Evolutionary conservation across 2,329 filamentous ascomycete genomes (phyloP), one percentile per base, ranked within the genome.

Genomic region (Keithomyces neogunnii): DNA sequence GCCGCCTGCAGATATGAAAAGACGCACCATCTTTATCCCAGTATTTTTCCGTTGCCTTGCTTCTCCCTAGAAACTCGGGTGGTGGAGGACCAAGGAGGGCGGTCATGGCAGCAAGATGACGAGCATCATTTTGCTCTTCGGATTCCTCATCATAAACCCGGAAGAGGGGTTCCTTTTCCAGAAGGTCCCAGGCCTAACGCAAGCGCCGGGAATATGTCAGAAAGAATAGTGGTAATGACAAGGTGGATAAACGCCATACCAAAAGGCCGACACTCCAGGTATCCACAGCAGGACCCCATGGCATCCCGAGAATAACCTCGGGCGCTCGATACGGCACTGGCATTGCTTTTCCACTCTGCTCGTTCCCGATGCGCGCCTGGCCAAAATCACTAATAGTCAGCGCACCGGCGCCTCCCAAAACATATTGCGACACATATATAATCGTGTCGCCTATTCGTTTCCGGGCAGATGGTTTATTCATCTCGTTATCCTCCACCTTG

Each of bases 301-400:
- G 49, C 59, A 67, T 68, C 30, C 58, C 59, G 19, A 69, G 59
- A 55, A 69, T 63, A 13, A 70, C 60, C 50, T 70, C 67, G 0
- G 67, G 67, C 28, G 66, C 61, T n/a, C 63, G 59, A 44, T 63
- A 65, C 1, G 49, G 59, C 4, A 57, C 4, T 2, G 63, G 63
- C 59, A 63, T 64, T 4, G 58, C 61, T 3, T 48, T 53, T 1
- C 59, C 49, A 3, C 44, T 39, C 10, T 59, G 57, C 35, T 55
- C 33, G 1, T 45, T 45, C 1, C 63, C 62, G 26, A 63, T 59
- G n/a, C 62, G 58, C n/a, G 68, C 67, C 49, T 66, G 62, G 19
- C 68, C 64, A 3, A 70, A 55, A 51, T 72, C 67, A 44, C 57
- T 60, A 7, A 71, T 56, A 3, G 53, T 55, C 4, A 69, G 60